phyloP scores from a whole-genome alignment of 2,329 filamentous ascomycete genomes.

The Furcasterigmium sp. region DNA sequence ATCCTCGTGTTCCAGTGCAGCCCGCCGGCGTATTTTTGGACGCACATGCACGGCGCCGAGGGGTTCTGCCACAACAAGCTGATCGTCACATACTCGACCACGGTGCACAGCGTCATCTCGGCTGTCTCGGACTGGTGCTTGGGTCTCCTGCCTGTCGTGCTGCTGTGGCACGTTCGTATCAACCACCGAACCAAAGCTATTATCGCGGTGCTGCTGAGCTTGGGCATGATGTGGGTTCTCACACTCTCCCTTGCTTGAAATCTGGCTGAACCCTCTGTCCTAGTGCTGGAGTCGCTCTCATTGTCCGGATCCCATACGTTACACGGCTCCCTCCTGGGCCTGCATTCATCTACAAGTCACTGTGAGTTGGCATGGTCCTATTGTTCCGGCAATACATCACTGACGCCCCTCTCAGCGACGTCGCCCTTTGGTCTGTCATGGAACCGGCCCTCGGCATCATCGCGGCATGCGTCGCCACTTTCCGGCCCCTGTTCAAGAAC shows the following conservation, averaged over 20 bases:
- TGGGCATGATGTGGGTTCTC: constrained; percentile 42
- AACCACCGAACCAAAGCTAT: constrained; percentile 36
- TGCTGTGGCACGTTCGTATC: constrained; percentile 46
- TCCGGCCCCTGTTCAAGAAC: constrained; percentile 21
- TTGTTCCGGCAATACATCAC: neutral
- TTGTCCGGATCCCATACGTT: constrained; percentile 28
- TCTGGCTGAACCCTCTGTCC: constrained; percentile 1
- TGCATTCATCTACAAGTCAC: constrained; percentile 22
- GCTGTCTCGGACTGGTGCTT: constrained; percentile 41
- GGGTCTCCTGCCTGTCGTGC: constrained; percentile 40
- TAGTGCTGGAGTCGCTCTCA: constrained; percentile 29
- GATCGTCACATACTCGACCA: constrained; percentile 34
- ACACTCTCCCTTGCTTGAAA: neutral
- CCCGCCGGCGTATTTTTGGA: constrained; percentile 43
- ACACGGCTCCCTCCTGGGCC: constrained; percentile 15
- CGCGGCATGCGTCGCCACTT: constrained; percentile 20
- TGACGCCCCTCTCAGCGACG: constrained; percentile 15
- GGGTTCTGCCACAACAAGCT: constrained; percentile 34
- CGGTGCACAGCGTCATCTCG: constrained; percentile 38
- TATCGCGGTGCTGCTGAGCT: constrained; percentile 38
- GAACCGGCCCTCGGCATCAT: constrained; percentile 25
- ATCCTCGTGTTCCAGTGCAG: constrained; percentile 42
- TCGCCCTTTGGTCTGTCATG: constrained; percentile 21
- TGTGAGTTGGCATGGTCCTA: constrained; percentile 15
- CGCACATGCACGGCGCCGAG: constrained; percentile 22